A percentile compares a stretch with the other conserved stretches of the same genome.
These are phyloP conservation scores for Thuidium tamariscinum DNA, from an alignment of 225 moss, liverwort and hornwort genomes.

Conservation along the genomic window DNA sequence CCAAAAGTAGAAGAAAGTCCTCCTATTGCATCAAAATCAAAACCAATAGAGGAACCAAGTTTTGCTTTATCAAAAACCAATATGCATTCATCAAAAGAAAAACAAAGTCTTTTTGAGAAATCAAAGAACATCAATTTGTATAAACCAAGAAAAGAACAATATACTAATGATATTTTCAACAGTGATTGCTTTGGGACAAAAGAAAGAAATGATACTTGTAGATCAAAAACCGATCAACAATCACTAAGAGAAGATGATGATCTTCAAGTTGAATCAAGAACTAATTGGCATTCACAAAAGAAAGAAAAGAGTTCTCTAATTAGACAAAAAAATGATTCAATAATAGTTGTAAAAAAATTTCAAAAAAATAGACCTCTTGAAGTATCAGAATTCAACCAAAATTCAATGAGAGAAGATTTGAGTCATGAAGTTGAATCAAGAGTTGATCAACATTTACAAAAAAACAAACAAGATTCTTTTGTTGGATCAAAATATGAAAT, in stretches of 20 bases:
- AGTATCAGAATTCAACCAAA: not conserved
- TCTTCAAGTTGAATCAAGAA: not conserved
- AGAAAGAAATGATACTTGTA: not conserved
- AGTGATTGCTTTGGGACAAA: not conserved
- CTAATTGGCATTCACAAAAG: not conserved
- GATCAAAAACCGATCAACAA: not conserved
- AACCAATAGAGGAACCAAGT: not conserved
- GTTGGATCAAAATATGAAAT: not conserved
- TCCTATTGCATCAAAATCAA: not conserved
- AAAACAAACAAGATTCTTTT: not conserved
- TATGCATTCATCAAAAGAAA: not conserved
- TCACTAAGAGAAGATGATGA: not conserved
- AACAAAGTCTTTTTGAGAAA: not conserved
- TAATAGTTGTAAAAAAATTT: too few species aligned
- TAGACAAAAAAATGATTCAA: not conserved
- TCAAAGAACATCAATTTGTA: not conserved
- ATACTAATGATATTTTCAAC: not conserved
- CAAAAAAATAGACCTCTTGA: not conserved
- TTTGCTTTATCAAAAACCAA: not conserved
- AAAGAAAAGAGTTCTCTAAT: fast-evolving
- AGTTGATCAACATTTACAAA: not conserved
- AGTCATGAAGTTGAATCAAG: not conserved
- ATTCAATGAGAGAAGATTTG: not conserved
- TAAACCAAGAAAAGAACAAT: not conserved
- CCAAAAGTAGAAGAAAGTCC: not conserved